Conservation (phyloP, 1,284 basidiomycete species). For the Leccinum angustisporum region DNA sequence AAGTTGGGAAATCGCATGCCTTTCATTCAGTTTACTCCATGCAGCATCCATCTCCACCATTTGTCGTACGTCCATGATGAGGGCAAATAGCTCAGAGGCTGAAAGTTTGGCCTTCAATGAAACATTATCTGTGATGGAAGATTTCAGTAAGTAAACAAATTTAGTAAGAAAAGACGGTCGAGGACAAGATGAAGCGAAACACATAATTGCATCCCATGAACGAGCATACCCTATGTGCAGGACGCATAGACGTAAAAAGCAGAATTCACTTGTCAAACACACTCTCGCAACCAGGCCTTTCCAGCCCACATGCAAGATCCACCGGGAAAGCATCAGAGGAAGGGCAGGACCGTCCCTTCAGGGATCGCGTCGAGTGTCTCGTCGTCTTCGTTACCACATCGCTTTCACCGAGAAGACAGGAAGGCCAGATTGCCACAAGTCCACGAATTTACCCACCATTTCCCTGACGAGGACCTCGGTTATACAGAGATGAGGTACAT, state of each 20-base stretch:
- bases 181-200: neutral
- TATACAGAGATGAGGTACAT: slow-evolving; percentile 24
- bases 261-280: slow-evolving; percentile 57
- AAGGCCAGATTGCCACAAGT: slow-evolving; percentile 25
- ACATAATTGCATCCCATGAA: neutral
- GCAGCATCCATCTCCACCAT: slow-evolving; percentile 72
- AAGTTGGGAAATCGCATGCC: slow-evolving; percentile 6
- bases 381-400: slow-evolving; percentile 13
- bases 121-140: slow-evolving; percentile 46
- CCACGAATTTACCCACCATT: slow-evolving; percentile 23
- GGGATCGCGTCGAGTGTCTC: slow-evolving; percentile 36
- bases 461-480: slow-evolving; percentile 27
- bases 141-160: slow-evolving; percentile 9
- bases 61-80: slow-evolving; percentile 69
- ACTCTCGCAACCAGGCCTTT: slow-evolving; percentile 75
- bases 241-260: neutral
- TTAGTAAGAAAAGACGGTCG: neutral
- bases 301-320: slow-evolving; percentile 90
- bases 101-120: slow-evolving; percentile 76
- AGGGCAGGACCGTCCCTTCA: slow-evolving; percentile 72
- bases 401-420: slow-evolving; percentile 23
- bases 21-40: slow-evolving; percentile 48
- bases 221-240: neutral
- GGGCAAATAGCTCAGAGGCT: slow-evolving; percentile 62
- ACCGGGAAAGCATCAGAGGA: slow-evolving; percentile 88